A percentile compares a stretch with the other conserved stretches of the same genome.
Conservation (phyloP, 75 land plant species). For the Pinus albicaulis region DNA sequence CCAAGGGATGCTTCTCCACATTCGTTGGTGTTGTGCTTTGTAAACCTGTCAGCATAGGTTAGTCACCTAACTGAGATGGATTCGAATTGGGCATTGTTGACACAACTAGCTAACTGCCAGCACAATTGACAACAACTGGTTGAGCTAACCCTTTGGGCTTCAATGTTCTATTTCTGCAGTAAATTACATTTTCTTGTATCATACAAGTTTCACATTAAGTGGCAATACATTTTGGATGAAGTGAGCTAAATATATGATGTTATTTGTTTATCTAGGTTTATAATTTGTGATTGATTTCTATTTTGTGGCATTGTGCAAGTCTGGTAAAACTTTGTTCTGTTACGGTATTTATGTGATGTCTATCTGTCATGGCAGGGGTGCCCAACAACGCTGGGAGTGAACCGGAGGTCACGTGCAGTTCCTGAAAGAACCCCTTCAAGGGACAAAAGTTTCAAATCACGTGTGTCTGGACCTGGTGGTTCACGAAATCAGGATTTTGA, state of each 20-base stretch:
- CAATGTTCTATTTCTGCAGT: no score
- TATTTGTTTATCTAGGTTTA: not conserved
- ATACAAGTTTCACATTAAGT: no score
- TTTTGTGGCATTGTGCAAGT: not conserved
- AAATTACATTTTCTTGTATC: no score
- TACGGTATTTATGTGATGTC: not conserved
- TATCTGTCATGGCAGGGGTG: slow-evolving; percentile 34
- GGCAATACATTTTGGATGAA: no score
- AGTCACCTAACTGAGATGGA: no score
- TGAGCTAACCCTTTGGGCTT: no score
- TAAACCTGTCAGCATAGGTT: no score
- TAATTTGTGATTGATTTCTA: not conserved
- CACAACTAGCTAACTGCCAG: no score
- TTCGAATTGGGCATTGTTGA: no score
- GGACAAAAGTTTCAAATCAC: slow-evolving; percentile 71
- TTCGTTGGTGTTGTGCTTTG: no score
- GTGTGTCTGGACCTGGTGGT: slow-evolving; percentile 46
- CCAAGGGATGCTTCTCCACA: no score
- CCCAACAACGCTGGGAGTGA: slow-evolving; percentile 92
- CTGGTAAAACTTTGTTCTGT: not conserved
- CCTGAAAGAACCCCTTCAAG: slow-evolving; percentile 81
- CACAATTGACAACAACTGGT: no score
- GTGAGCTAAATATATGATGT: not conserved
- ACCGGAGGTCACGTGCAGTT: slow-evolving; percentile 71
- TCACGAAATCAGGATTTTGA: slow-evolving; percentile 6